Percentiles rank a stretch among this genome's conserved stretches.
phyloP scores from a whole-genome alignment of 2,329 filamentous ascomycete genomes.

The Didymella segeticola region DNA sequence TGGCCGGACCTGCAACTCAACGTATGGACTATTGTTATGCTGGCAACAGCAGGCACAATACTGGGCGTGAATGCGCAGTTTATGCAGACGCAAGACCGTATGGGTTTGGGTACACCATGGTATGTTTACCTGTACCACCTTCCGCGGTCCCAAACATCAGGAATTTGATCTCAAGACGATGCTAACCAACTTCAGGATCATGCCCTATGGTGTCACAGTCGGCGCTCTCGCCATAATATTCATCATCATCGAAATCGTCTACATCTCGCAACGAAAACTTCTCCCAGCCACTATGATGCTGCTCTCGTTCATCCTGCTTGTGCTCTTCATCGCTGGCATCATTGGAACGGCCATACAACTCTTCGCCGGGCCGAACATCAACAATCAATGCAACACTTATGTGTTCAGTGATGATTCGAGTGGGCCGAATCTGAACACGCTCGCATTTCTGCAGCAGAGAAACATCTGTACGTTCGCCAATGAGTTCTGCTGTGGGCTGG shows the following conservation, averaged over 20 bases:
- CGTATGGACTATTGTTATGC: constrained; percentile 68
- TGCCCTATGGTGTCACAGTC: constrained; percentile 68
- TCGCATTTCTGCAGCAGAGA: constrained; percentile 68
- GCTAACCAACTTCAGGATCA: constrained; percentile 59
- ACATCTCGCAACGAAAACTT: constrained; percentile 62
- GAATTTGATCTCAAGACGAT: neutral
- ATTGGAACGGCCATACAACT: constrained; percentile 69
- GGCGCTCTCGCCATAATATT: constrained; percentile 64
- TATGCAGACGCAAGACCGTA: constrained; percentile 63
- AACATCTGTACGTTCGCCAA: constrained; percentile 63
- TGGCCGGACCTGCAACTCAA: constrained; percentile 72
- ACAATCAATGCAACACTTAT: constrained; percentile 65
- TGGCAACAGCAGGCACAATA: constrained; percentile 63
- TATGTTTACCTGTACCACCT: constrained; percentile 42
- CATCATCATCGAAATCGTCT: constrained; percentile 64
- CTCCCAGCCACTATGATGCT: constrained; percentile 66
- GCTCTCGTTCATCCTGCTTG: constrained; percentile 66
- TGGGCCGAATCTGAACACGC: constrained; percentile 61
- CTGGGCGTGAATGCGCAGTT: constrained; percentile 68
- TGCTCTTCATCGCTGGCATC: constrained; percentile 67
- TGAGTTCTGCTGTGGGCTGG: too few species aligned
- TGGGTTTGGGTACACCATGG: constrained; percentile 66
- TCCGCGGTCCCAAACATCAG: too few species aligned
- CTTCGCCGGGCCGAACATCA: constrained; percentile 65
- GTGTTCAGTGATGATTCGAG: constrained; percentile 55